Base-by-base conservation (phyloP, 345 rosid species). In the Salix caprea region DNA sequence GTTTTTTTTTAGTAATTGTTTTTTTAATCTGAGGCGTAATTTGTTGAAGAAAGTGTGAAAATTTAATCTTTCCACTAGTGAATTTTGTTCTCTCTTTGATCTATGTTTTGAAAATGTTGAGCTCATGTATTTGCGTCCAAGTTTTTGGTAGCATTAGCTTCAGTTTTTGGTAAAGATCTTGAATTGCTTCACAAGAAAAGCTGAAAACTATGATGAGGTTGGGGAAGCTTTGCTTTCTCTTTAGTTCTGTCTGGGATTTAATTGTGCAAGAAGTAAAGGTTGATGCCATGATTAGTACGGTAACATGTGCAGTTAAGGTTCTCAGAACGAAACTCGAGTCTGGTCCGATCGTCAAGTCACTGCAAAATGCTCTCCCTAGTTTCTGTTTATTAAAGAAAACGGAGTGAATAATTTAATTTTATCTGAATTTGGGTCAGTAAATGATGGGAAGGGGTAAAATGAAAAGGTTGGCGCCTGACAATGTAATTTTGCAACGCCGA, bases 241-340 rank as follows among this genome's bases (percentile, higher is more conserved):
- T 68, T 46, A 13, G 73, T 44, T 48, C 28, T 73, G 24, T 39
- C 26, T 36, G 8, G 77, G 44, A 70, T 48, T 81, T 73, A 76
- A 82, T 71, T 82, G 62, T 11, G 19, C 32, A 72, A 73, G 60
- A 82, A 84, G 89, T 46, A 84, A 85, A 81, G 85, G 44, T 42
- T 21, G 67, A 67, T 72, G 19, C 65, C 36, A 24, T 15, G 18
- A 71, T 75, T 72, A 23, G 39, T 6, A 26, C 21, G 6, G 65
- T 65, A 28, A 65, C 16, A 23, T 9, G 23, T 0, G 28, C 7
- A 36, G 46, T 39, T 21, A 10, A 23, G 46, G 26, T 16, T 21
- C 5, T 34, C 23, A 1, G 5, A 9, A 58, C n/a, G 60, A 50
- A 66, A 68, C 42, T 48, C 71, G 72, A 62, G 65, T 15, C 71